Base-by-base conservation (phyloP, 2,329 filamentous ascomycete genomes). In the Colletotrichum chrysophilum region DNA sequence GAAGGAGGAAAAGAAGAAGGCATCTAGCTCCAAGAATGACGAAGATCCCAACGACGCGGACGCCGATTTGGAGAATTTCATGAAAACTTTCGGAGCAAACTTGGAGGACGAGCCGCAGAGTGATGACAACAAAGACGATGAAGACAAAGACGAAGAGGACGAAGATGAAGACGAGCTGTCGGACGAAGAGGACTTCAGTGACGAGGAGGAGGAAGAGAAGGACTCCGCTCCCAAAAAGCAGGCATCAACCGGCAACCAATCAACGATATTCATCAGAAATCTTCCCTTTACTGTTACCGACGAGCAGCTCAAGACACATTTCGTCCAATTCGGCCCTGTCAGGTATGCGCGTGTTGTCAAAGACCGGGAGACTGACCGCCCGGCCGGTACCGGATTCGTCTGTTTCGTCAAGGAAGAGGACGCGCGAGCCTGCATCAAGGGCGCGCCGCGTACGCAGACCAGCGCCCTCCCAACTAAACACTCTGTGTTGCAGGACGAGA, bases 321-420 rank as follows among this genome's bases (percentile, higher is more conserved):
- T 99, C 81, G 88, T 88, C n/a, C 89, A 93, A 80, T 98, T 99
- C 80, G 97, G 97, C 30, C 90, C 90, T n/a, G 88, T 98, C 52
- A 92, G 96, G 48, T 99, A 98, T 83, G 97, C 96, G 7, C 91
- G 97, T 78, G 93, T 98, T 12, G 97, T 99, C 48, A 91, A 97
- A 82, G 96, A 99, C 82, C 93, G 90, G 62, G 91, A 92, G 28
- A 98, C 95, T 0, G 96, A 96, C 79, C 93, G 95, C 67, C 95
- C 97, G 3, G 95, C 94, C 64, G 97, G 97, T 30, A 98, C 96
- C 36, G 97, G 94, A 5, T 99, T 99, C 81, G 96, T 98, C 34
- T 98, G 95, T 86, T 99, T 99, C 86, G 93, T 93, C 85, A 93
- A 94, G 66, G 86, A 89, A 48, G 91, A 94, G 24, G 95, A 98